phyloP scores from a whole-genome alignment of 768 basidiomycete species.

The Podaxis mareebaensis region DNA sequence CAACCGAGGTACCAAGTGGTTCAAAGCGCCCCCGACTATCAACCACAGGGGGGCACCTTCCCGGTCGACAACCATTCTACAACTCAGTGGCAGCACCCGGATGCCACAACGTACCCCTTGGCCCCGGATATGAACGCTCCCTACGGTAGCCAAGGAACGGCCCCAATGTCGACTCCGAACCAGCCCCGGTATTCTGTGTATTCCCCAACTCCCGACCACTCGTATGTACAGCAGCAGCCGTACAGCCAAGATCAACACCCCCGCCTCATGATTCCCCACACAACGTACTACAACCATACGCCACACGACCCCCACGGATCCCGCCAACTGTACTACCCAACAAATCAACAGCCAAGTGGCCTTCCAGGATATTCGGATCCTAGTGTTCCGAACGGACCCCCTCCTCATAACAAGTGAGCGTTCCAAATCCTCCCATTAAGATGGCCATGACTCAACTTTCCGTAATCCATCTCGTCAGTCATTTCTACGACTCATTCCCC shows the following conservation, averaged over 20 bases:
- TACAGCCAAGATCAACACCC: constrained; percentile 1
- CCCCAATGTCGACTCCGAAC: background rate
- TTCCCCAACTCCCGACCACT: background rate
- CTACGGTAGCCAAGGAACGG: background rate
- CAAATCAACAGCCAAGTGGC: constrained; percentile 8
- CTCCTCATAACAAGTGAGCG: constrained; percentile 2
- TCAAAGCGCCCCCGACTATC: background rate
- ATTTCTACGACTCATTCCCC: background rate
- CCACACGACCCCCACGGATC: background rate
- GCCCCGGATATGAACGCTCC: background rate
- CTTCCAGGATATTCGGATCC: constrained; percentile 1
- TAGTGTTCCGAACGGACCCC: background rate
- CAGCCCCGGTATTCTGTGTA: background rate
- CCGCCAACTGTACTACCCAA: background rate
- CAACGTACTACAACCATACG: background rate
- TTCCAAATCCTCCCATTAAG: background rate
- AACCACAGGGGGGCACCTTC: background rate
- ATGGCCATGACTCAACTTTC: constrained; percentile 3
- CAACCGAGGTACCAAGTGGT: background rate
- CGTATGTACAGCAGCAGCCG: background rate
- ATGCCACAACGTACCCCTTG: background rate
- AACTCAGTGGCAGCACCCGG: background rate
- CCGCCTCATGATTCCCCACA: background rate
- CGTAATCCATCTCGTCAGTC: constrained; percentile 4
- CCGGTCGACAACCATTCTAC: background rate